Percentiles rank a stretch among this genome's conserved stretches.
Evolutionary conservation across 108 stramenopile species (phyloP).

Genomic region (Fistulifera solaris): DNA sequence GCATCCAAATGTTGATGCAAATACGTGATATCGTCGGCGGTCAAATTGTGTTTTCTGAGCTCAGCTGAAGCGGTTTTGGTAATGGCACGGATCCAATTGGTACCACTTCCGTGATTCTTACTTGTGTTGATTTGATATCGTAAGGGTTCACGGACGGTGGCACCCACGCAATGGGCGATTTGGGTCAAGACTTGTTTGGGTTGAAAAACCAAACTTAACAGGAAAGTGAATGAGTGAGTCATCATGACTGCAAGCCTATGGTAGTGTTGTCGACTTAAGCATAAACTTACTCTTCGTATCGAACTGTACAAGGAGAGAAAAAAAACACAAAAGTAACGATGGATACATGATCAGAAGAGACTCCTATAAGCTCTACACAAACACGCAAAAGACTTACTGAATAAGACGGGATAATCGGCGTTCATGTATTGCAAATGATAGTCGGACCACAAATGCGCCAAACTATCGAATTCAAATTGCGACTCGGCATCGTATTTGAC

Average conservation of each 20-base stretch:
- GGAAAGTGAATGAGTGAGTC: background rate
- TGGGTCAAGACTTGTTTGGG: background rate
- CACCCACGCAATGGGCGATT: slow-evolving; percentile 2
- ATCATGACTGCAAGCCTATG: background rate
- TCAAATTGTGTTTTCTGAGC: slow-evolving; percentile 14
- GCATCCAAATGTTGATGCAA: slow-evolving; percentile 32
- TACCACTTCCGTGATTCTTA: slow-evolving; percentile 7
- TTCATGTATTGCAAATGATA: slow-evolving; percentile 60
- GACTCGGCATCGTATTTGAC: background rate
- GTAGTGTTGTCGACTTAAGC: background rate
- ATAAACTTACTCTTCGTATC: too few relatives aligned
- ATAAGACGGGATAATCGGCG: slow-evolving; percentile 32
- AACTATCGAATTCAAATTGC: slow-evolving; percentile 18
- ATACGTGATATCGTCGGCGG: slow-evolving; percentile 44
- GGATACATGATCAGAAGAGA: too few relatives aligned
- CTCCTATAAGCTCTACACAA: too few relatives aligned
- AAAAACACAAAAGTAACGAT: too few relatives aligned
- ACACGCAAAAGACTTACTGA: too few relatives aligned
- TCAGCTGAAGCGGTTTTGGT: background rate
- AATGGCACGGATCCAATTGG: background rate
- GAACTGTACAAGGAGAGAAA: too few relatives aligned
- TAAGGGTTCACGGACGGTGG: background rate
- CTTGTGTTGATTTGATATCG: background rate
- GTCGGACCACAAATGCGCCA: slow-evolving; percentile 61
- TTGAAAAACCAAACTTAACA: background rate